Evolutionary conservation across 2,329 filamentous ascomycete genomes (phyloP), one percentile per base, ranked within the genome.

Genomic region (Pseudocercospora cruenta): DNA sequence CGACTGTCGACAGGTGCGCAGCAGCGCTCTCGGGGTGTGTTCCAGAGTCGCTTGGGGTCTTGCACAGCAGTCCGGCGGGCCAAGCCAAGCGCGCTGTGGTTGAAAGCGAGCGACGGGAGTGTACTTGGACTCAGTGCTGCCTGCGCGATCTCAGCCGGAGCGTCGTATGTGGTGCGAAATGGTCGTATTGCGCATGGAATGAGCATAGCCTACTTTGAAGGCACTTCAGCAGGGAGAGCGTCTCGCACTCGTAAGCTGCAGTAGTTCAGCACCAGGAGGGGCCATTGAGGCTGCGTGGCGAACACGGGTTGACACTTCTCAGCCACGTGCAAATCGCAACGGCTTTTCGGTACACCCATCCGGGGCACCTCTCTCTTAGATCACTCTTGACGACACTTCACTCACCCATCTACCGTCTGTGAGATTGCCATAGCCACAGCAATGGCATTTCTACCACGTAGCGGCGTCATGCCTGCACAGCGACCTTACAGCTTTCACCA

Each of bases 401-500:
- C 33, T 36, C 33, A 14, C 5, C 14, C 16, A n/a, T 16, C 12
- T 39, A 39, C 14, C 36, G 16, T 39, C 36, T 16, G 14, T n/a
- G 36, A n/a, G 14, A 39, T 6, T 39, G 36, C 51, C 22, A 54
- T 14, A 26, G 21, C 9, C 51, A 24, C 24, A 9, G 31, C 5
- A 24, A 54, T 54, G 51, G 19, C 16, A 10, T 12, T 3, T 2
- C 8, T 54, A 19, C 24, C 21, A 6, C 51, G 51, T 9, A 57
- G 12, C 10, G 43, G 31, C 12, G 2, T 39, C n/a, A 31, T 55
- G 51, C 28, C 6, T 55, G 31, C 60, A 58, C 49, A 39, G 12
- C 58, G 26, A 57, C 14, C 21, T 45, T 28, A 59, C 53, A 53
- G 26, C 26, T 39, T 64, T 10, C 55, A 43, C 22, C 74, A 74